phyloP scores from a whole-genome alignment of 495 filamentous ascomycete species.

The Podospora pseudocomata region DNA sequence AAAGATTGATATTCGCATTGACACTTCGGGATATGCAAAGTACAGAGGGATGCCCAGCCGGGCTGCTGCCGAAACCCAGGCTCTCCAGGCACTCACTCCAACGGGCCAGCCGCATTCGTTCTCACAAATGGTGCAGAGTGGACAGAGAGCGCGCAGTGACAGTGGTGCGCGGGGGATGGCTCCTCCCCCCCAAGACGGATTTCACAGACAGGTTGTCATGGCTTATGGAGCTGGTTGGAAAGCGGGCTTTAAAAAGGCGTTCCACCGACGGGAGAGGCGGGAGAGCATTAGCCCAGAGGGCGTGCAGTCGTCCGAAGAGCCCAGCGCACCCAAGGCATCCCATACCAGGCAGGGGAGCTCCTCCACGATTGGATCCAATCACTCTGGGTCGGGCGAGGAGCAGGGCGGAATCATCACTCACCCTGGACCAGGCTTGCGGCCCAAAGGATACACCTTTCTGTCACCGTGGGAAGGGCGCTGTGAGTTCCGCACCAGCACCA shows the following conservation, averaged over 20 bases:
- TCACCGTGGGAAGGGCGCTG: slow-evolving; percentile 86
- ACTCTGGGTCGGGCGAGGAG: slow-evolving; percentile 28
- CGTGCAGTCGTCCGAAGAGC: slow-evolving; percentile 19
- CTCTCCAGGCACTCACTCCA: neutral
- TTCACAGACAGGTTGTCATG: slow-evolving; percentile 51
- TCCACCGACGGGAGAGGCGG: slow-evolving; percentile 31
- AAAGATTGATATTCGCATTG: slow-evolving; percentile 44
- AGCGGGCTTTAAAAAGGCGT: slow-evolving; percentile 39
- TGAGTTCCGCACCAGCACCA: slow-evolving; percentile 72
- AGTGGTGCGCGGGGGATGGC: neutral
- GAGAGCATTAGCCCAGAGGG: slow-evolving; percentile 22
- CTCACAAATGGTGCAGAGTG: slow-evolving; percentile 17
- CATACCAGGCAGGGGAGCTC: slow-evolving; percentile 37
- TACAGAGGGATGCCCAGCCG: slow-evolving; percentile 44
- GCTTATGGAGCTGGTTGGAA: slow-evolving; percentile 44
- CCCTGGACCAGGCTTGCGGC: slow-evolving; percentile 43
- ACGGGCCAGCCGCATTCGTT: slow-evolving; percentile 29
- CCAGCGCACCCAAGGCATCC: slow-evolving; percentile 15
- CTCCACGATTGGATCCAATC: slow-evolving; percentile 36
- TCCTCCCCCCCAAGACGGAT: slow-evolving; percentile 30
- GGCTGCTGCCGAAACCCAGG: slow-evolving; percentile 30
- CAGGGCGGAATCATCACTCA: slow-evolving; percentile 33
- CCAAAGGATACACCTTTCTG: slow-evolving; percentile 60
- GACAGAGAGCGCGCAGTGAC: neutral
- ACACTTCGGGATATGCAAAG: slow-evolving; percentile 49